Conservation (phyloP, 2,329 filamentous ascomycete species). For the Tolypocladium paradoxum region DNA sequence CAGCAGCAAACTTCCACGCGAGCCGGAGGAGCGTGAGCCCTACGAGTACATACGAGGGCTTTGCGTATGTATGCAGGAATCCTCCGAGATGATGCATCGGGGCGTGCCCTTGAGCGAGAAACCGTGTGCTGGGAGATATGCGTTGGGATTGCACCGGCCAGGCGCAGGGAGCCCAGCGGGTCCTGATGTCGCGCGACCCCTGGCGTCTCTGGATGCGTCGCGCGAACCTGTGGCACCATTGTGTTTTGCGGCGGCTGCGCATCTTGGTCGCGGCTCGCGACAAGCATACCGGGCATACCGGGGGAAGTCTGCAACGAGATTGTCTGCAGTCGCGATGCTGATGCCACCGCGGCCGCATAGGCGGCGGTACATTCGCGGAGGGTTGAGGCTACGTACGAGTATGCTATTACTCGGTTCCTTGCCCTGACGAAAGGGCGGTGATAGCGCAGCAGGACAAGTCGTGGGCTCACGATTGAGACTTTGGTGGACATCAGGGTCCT, state of each 20-base stretch:
- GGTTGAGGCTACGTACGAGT: background rate
- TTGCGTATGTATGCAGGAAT: background rate
- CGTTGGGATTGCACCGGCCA: background rate
- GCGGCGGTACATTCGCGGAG: background rate
- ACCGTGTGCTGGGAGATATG: no score
- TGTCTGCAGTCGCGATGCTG: background rate
- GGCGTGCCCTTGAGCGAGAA: no score
- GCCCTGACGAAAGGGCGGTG: background rate
- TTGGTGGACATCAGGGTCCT: slow-evolving; percentile 17
- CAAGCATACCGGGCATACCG: background rate
- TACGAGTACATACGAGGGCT: no score
- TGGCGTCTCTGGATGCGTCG: background rate
- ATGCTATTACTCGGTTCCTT: background rate
- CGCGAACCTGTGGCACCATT: background rate
- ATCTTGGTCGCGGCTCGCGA: background rate
- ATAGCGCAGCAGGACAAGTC: background rate
- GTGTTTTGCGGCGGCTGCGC: background rate
- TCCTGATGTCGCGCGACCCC: background rate
- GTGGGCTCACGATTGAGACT: slow-evolving; percentile 17
- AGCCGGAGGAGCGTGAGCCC: no score
- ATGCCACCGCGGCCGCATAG: background rate
- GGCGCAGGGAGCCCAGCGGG: background rate
- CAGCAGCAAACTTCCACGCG: background rate
- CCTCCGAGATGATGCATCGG: background rate
- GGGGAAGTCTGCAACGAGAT: background rate